Conservation (phyloP, 2,329 filamentous ascomycete genomes). For the Aspergillus cejpii region DNA sequence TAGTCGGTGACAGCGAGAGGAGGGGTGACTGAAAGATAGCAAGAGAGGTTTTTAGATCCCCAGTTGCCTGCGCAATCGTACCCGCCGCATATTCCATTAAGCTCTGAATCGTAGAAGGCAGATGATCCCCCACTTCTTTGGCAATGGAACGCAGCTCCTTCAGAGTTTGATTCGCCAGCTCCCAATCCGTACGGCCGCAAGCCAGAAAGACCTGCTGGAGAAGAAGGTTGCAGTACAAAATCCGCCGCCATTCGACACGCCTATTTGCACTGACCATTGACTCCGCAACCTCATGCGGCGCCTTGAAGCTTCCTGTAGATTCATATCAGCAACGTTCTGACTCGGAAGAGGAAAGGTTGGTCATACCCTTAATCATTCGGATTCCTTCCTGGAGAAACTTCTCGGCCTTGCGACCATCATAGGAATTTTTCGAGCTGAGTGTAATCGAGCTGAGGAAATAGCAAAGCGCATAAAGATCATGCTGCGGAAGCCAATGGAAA, state of each 20-base stretch:
- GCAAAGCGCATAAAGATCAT: slow-evolving; percentile 54
- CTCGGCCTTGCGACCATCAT: slow-evolving; percentile 49
- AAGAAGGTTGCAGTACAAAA: slow-evolving; percentile 62
- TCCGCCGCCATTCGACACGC: slow-evolving; percentile 57
- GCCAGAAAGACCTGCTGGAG: slow-evolving; percentile 65
- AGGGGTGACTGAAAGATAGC: slow-evolving; percentile 56
- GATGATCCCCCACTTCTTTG: slow-evolving; percentile 39
- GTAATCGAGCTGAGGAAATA: slow-evolving; percentile 54
- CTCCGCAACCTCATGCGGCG: slow-evolving; percentile 41
- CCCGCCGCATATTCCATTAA: slow-evolving; percentile 67
- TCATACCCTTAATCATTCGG: slow-evolving; percentile 43
- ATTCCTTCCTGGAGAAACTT: slow-evolving; percentile 54
- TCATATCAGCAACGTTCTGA: slow-evolving; percentile 15
- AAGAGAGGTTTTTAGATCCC: slow-evolving; percentile 63
- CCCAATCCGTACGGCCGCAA: slow-evolving; percentile 65
- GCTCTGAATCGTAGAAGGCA: slow-evolving; percentile 42
- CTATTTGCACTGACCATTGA: slow-evolving; percentile 54
- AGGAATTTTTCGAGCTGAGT: slow-evolving; percentile 50
- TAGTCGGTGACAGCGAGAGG: slow-evolving; percentile 49
- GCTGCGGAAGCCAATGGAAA: slow-evolving; percentile 55
- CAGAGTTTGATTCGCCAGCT: slow-evolving; percentile 54
- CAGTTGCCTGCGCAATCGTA: slow-evolving; percentile 68
- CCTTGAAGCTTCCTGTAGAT: slow-evolving; percentile 30
- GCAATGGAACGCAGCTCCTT: slow-evolving; percentile 47
- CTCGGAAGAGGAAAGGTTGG: slow-evolving; percentile 3